Evolutionary conservation across 2,329 filamentous ascomycete genomes (phyloP).

Genomic region (Aspergillus pseudoviridinutans): DNA sequence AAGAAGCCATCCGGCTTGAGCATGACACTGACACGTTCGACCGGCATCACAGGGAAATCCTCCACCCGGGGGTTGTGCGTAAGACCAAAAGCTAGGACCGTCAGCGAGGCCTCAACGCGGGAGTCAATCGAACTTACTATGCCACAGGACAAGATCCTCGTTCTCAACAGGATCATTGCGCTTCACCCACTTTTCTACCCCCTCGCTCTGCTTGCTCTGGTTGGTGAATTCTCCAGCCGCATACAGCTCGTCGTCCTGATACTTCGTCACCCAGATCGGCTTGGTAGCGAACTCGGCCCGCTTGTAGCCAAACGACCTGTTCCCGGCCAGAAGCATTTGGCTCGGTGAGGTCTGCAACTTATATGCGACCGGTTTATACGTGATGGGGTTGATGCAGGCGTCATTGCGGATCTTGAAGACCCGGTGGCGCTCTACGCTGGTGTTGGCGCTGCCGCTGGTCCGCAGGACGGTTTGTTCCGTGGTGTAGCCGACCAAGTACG

Average conservation of each 20-base stretch:
- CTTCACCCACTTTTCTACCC: conserved; percentile 50
- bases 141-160: conserved; percentile 39
- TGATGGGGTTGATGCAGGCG: conserved; percentile 42
- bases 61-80: conserved; percentile 63
- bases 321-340: conserved; percentile 48
- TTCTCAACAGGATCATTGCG: conserved; percentile 49
- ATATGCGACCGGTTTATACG: conserved; percentile 46
- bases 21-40: conserved; percentile 49
- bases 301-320: conserved; percentile 42
- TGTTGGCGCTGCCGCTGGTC: conserved; percentile 49
- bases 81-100: conserved; percentile 44
- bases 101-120: not conserved
- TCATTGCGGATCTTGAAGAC: conserved; percentile 54
- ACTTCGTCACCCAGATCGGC: conserved; percentile 53
- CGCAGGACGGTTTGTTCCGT: conserved; percentile 50
- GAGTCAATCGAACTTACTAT: conserved; percentile 25
- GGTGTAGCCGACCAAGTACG: conserved; percentile 59
- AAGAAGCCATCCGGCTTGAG: conserved; percentile 51
- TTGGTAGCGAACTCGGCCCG: conserved; percentile 51
- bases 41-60: conserved; percentile 66
- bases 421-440: conserved; percentile 47
- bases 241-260: conserved; percentile 50
- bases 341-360: conserved; percentile 47
- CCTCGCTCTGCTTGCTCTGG: conserved; percentile 51
- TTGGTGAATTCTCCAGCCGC: conserved; percentile 51